A percentile compares a stretch with the other conserved stretches of the same genome.
These are phyloP conservation scores for Pseudocercospora musae DNA, from an alignment of 2,329 filamentous ascomycete genomes.

Conservation along the genomic window DNA sequence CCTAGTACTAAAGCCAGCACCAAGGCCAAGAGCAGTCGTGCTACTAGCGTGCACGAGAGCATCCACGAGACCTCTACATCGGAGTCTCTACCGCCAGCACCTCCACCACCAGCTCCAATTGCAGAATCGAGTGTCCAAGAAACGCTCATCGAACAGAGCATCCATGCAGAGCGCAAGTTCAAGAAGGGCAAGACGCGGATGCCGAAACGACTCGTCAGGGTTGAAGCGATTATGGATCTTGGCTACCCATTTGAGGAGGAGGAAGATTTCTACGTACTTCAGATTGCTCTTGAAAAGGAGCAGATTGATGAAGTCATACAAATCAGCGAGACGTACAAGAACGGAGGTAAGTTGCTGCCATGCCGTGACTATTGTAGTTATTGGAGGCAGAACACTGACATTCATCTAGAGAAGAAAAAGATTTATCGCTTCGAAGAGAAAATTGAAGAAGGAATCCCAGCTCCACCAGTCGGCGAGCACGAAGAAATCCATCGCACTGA, in stretches of 20 bases:
- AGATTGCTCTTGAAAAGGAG: constrained; percentile 79
- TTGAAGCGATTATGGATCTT: constrained; percentile 75
- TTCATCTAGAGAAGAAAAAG: constrained; percentile 34
- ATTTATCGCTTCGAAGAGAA: constrained; percentile 37
- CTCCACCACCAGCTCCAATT: constrained; percentile 13
- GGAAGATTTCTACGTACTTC: constrained; percentile 77
- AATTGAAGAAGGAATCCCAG: constrained; percentile 24
- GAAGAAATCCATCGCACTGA: constrained; percentile 37
- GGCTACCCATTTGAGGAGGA: constrained; percentile 86
- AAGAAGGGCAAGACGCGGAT: constrained; percentile 85
- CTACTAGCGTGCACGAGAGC: constrained; percentile 20
- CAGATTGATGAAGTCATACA: constrained; percentile 89
- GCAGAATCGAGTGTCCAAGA: constrained; percentile 17
- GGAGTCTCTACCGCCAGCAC: constrained; percentile 13
- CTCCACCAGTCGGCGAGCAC: constrained; percentile 29
- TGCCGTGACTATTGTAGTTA: not conserved
- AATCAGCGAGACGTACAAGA: constrained; percentile 70
- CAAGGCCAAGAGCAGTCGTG: constrained; percentile 19
- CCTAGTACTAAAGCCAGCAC: constrained; percentile 18
- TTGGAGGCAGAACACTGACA: constrained; percentile 16
- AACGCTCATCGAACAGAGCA: constrained; percentile 23
- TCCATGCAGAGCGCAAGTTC: constrained; percentile 29
- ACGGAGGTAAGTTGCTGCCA: constrained; percentile 38
- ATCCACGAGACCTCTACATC: constrained; percentile 26
- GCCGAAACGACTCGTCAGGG: constrained; percentile 74